phyloP scores from a whole-genome alignment of 2,329 filamentous ascomycete species.

The Phialemoniopsis sp. region DNA sequence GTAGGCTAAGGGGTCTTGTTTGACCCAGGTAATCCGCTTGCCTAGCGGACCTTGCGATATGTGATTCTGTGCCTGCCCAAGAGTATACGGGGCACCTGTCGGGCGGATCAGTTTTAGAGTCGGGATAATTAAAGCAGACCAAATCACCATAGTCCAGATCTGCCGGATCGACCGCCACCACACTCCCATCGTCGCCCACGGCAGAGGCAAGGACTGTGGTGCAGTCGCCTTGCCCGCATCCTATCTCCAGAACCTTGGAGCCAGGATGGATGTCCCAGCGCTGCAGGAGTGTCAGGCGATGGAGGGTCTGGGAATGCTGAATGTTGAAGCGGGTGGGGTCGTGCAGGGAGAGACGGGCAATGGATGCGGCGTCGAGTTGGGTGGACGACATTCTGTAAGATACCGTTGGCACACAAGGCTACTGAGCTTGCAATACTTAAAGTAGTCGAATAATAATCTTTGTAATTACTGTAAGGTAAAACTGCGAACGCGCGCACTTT shows the following conservation, averaged over 20 bases:
- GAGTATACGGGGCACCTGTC: conserved; percentile 33
- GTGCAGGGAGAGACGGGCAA: too few relatives aligned
- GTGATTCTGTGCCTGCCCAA: conserved; percentile 41
- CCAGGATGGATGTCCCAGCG: conserved; percentile 29
- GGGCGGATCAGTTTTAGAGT: too few relatives aligned
- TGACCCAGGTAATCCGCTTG: conserved; percentile 35
- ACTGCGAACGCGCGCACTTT: too few relatives aligned
- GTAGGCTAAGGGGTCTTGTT: conserved; percentile 27
- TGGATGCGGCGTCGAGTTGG: too few relatives aligned
- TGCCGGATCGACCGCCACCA: conserved; percentile 51
- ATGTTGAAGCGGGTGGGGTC: too few relatives aligned
- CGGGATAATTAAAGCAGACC: too few relatives aligned
- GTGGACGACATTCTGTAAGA: too few relatives aligned
- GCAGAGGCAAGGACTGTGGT: conserved; percentile 48
- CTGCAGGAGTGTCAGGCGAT: conserved; percentile 29
- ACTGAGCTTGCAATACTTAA: too few relatives aligned
- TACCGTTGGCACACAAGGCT: too few relatives aligned
- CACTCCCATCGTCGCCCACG: conserved; percentile 35
- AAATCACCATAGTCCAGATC: conserved; percentile 40
- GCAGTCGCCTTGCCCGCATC: conserved; percentile 56
- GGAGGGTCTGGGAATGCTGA: conserved; percentile 9
- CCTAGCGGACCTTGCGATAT: conserved; percentile 36
- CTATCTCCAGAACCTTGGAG: conserved; percentile 48
- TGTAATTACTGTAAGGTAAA: too few relatives aligned
- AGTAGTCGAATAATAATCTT: too few relatives aligned